Evolutionary conservation across 306 rosid species (phyloP), one percentile per base, ranked within the genome.

Genomic region (Glycine tomentella): DNA sequence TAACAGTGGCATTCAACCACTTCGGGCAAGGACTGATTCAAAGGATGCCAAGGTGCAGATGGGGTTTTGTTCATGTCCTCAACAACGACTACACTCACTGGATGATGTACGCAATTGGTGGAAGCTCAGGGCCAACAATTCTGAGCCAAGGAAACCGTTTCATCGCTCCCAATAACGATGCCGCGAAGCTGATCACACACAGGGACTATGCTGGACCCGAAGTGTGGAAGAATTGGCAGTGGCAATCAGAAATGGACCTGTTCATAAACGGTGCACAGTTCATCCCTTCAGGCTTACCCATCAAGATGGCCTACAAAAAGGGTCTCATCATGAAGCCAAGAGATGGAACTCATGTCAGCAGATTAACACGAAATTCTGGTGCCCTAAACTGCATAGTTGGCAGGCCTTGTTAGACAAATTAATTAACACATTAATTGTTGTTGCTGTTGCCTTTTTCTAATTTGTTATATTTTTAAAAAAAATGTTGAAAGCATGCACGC

Each of bases 31-130:
- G 84, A 65, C 44, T 81, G 6, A 40, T 64, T 34, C 84, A 81
- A 16, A 81, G 84, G 56, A 81, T 81, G 84, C 84, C 84, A 0
- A 61, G 86, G 40, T 70, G 79, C 72, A 80, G 98, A 80, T 85
- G 66, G 80, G 94, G 97, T 2, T 92, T 91, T 78, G 65, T 90
- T 78, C 97, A 92, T 50, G 94, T 92, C 2, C 84, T 94, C 0
- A 94, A 94, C 87, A 94, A 94, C 5, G 94, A 92, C 72, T 94
- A 94, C 82, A 91, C 96, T 4, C 95, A 94, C 16, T 94, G 98
- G 98, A 68, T 61, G 2, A 94, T 89, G 96, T 94, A 94, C 36
- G 98, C 98, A 79, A 90, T 94, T 11, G 97, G 98, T 9, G 98
- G 98, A 4, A 92, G 96, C 83, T 17, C 88, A 10, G 82, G 72